Evolutionary conservation across 1,284 basidiomycete species (phyloP), one percentile per base, ranked within the genome.

Genomic region (Trametes versicolor): DNA sequence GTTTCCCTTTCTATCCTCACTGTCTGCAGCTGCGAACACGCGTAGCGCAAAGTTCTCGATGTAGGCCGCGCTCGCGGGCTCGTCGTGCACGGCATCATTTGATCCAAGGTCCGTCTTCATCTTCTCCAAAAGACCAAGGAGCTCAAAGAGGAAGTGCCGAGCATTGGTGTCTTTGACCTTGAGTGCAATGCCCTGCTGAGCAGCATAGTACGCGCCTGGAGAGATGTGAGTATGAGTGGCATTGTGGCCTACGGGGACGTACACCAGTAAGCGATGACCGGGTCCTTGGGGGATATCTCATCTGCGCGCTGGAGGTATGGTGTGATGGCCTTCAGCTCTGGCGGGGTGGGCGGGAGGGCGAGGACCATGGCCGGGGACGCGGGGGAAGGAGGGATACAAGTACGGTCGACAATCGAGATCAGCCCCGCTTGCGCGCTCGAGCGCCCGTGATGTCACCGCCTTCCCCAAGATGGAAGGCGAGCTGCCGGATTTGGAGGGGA

Each of bases 221-320:
- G 48, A 25, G 60, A 58, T 53, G 62, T 52, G 58, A 48, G 59
- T 45, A 65, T 34, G 39, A 37, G 62, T 48, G 53, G 48, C 50
- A 59, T 13, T 13, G 32, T 39, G 60, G 53, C 21, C 34, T 19
- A n/a, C 34, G 41, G 37, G 58, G 41, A 66, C 92, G 72, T 80
- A 95, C 96, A 97, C 97, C 97, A 99, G 77, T 99, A 99, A 1
- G 94, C 85, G 70, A 99, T 89, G 57, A 96, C 83, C 3, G 95
- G 93, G 71, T 99, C 96, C 63, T 91, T 89, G 17, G 81, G 81
- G 58, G 85, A 87, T 66, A 98, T 85, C 77, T 99, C 97, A 57
- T 93, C 89, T 0, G 96, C 94, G 55, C 97, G 87, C 75, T 95
- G 94, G n/a, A 99, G 83, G 76, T 89, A 97, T 3, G 95, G 91